Percentiles rank a stretch among this genome's conserved stretches.
These are phyloP conservation scores for Boletus huronensis DNA, from an alignment of 768 basidiomycete genomes.

Conservation along the genomic window DNA sequence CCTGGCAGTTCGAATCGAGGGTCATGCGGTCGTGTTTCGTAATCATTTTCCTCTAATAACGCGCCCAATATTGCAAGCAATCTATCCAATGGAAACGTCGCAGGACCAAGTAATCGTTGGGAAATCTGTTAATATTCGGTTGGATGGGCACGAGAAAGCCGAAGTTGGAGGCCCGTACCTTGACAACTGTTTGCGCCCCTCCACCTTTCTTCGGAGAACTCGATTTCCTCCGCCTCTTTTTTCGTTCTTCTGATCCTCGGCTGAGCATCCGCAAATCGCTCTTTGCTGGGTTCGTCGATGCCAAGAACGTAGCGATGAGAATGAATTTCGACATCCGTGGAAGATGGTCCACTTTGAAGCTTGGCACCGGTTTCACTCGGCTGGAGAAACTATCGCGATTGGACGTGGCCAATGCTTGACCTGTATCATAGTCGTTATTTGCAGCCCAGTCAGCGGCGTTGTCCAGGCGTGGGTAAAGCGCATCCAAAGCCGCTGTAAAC, in stretches of 20 bases:
- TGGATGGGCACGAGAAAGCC: background rate
- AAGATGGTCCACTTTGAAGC: slow-evolving; percentile 36
- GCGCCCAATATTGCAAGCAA: slow-evolving; percentile 77
- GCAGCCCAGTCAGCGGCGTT: slow-evolving; percentile 62
- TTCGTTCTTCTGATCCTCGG: slow-evolving; percentile 63
- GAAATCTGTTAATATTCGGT: slow-evolving; percentile 45
- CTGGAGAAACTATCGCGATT: slow-evolving; percentile 1
- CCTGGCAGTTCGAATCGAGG: slow-evolving; percentile 56
- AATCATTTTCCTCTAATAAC: slow-evolving; percentile 66
- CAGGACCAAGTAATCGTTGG: slow-evolving; percentile 76
- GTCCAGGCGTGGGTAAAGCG: slow-evolving; percentile 64
- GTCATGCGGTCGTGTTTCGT: slow-evolving; percentile 42
- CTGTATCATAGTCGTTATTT: slow-evolving; percentile 43
- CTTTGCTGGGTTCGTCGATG: slow-evolving; percentile 80
- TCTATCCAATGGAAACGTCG: slow-evolving; percentile 74
- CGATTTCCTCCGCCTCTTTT: slow-evolving; percentile 45
- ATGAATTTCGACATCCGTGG: slow-evolving; percentile 74
- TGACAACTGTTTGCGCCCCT: slow-evolving; percentile 42
- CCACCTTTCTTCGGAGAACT: slow-evolving; percentile 35
- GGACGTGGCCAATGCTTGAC: background rate
- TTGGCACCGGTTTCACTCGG: slow-evolving; percentile 4
- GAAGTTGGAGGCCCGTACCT: slow-evolving; percentile 31
- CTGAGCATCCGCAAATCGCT: slow-evolving; percentile 84
- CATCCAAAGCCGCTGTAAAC: slow-evolving; percentile 58
- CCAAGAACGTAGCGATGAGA: slow-evolving; percentile 72